Evolutionary conservation across 1,139 yeast species (phyloP).

Genomic region (Taphrina sp.): DNA sequence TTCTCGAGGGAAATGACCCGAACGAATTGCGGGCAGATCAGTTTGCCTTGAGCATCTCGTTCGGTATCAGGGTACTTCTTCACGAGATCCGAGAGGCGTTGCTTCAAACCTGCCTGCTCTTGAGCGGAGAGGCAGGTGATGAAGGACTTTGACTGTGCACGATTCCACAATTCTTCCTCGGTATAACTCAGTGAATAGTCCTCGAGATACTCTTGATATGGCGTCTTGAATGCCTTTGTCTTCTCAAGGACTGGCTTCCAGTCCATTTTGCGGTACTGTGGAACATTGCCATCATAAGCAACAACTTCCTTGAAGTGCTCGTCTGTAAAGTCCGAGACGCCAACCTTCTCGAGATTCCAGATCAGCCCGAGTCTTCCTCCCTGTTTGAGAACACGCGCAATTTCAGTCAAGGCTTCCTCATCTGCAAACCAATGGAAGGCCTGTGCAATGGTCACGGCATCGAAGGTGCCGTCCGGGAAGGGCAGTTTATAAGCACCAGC

Average conservation of each 20-base stretch:
- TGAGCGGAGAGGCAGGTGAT: constrained; percentile 52
- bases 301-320: constrained; percentile 47
- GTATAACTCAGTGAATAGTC: constrained; percentile 41
- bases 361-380: constrained; percentile 53
- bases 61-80: constrained; percentile 27
- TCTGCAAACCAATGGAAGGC: constrained; percentile 72
- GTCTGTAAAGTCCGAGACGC: constrained; percentile 35
- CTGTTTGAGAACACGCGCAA: constrained; percentile 57
- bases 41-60: constrained; percentile 4
- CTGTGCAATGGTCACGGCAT: constrained; percentile 60
- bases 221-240: constrained; percentile 43
- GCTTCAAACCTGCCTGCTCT: constrained; percentile 46
- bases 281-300: constrained; percentile 49
- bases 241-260: constrained; percentile 52
- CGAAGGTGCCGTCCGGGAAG: constrained; percentile 50
- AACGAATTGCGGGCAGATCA: constrained; percentile 25
- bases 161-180: constrained; percentile 49
- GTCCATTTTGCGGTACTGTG: constrained; percentile 56
- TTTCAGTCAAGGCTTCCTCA: constrained; percentile 51
- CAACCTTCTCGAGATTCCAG: constrained; percentile 51
- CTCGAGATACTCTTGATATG: constrained; percentile 45
- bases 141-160: constrained; percentile 61
- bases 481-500: constrained; percentile 57
- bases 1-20: constrained; percentile 19
- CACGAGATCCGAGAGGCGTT: constrained; percentile 44